Percentiles rank a stretch among this genome's conserved stretches.
These are phyloP conservation scores for Hypericum androsaemum DNA, from an alignment of 345 rosid species.

Conservation along the genomic window DNA sequence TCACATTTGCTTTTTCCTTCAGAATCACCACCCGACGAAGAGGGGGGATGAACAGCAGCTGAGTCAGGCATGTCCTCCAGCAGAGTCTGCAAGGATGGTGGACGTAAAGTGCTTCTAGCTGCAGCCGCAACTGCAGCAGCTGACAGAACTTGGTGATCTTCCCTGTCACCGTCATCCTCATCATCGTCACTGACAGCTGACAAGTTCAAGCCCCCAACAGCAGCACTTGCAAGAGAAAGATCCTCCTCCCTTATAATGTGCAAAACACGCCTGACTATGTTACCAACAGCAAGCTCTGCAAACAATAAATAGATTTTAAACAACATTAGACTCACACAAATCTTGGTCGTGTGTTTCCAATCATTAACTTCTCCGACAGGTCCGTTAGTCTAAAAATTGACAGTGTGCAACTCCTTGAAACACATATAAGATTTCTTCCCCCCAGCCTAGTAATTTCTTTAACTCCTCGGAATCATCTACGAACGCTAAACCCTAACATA, in stretches of 20 bases:
- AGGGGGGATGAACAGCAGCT: conserved; percentile 51
- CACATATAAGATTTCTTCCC: no score
- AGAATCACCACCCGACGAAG: conserved; percentile 97
- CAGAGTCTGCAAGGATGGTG: conserved; percentile 85
- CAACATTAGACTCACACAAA: background rate
- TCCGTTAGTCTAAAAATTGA: no score
- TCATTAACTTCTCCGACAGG: no score
- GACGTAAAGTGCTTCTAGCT: conserved; percentile 79
- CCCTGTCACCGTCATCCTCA: conserved; percentile 27
- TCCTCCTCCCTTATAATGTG: conserved; percentile 96
- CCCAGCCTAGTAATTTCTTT: no score
- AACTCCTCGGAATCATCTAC: no score
- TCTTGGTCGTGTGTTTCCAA: no score
- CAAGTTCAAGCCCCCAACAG: conserved; percentile 64
- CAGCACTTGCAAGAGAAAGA: conserved; percentile 64
- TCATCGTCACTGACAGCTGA: conserved; percentile 77
- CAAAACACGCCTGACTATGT: conserved; percentile 87
- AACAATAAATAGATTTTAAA: background rate
- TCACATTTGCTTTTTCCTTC: conserved; percentile 93
- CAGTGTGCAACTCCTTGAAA: no score
- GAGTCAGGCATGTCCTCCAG: conserved; percentile 76
- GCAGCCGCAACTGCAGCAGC: conserved; percentile 93
- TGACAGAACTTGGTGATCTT: conserved; percentile 55
- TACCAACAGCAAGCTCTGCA: conserved; percentile 98
- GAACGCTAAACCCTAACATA: no score